Conservation (phyloP, 495 filamentous ascomycete genomes). For the Penicillium canariense region DNA sequence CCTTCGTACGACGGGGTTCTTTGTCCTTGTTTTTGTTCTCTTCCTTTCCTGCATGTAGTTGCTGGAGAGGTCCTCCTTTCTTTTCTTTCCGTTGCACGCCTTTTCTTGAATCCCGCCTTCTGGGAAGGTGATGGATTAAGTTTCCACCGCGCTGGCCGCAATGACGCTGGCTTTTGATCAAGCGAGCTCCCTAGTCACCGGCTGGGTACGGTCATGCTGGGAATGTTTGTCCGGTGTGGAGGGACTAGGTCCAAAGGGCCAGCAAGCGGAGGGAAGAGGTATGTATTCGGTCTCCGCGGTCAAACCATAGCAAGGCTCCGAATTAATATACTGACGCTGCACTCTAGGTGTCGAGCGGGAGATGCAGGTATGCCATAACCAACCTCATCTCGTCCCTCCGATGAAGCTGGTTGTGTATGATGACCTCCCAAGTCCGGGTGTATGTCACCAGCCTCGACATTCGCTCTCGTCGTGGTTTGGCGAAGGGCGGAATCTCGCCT, state of each 20-base stretch:
- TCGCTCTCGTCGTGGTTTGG: conserved; percentile 42
- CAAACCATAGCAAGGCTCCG: background rate
- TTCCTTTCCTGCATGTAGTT: too few species aligned
- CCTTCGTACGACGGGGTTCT: conserved; percentile 14
- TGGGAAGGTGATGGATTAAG: conserved; percentile 32
- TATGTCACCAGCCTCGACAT: conserved; percentile 25
- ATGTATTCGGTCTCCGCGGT: conserved; percentile 13
- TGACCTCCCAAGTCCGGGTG: conserved; percentile 36
- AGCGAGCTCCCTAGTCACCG: conserved; percentile 42
- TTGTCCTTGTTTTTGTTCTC: conserved; percentile 2
- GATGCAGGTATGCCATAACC: conserved; percentile 48
- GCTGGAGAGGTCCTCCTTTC: conserved; percentile 6
- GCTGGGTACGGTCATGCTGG: conserved; percentile 45
- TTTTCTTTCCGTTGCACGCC: conserved; percentile 11
- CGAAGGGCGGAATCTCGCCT: conserved; percentile 42
- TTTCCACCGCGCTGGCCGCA: conserved; percentile 41
- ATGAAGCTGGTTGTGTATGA: conserved; percentile 44
- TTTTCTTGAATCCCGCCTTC: conserved; percentile 12
- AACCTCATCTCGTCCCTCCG: conserved; percentile 49
- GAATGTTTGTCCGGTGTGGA: conserved; percentile 31
- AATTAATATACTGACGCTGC: background rate
- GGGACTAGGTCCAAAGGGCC: conserved; percentile 26
- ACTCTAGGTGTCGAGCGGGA: conserved; percentile 39
- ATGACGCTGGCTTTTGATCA: conserved; percentile 44
- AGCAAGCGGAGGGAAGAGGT: conserved; percentile 24